phyloP scores from a whole-genome alignment of 73 alveolate genomes.

The Breviolum minutum region DNA sequence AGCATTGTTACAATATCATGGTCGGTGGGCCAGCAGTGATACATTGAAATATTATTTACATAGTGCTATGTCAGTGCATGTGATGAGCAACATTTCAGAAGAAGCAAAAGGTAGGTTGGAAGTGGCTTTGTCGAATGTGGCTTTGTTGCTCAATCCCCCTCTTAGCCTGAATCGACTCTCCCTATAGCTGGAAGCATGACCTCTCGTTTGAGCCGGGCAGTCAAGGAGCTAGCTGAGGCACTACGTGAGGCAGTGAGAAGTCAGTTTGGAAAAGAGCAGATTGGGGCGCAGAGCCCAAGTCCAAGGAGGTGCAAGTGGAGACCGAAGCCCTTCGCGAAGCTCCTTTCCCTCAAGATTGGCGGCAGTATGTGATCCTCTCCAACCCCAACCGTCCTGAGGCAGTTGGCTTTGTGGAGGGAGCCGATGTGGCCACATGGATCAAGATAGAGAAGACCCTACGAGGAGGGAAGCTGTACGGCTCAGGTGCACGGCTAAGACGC shows the following conservation, averaged over 20 bases:
- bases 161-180: neutral
- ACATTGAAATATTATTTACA: neutral
- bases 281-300: too few relatives aligned
- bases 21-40: neutral
- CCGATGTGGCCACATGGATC: neutral
- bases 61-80: neutral
- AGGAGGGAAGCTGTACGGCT: neutral
- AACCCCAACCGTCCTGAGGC: too few relatives aligned
- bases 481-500: neutral
- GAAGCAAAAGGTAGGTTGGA: neutral
- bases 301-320: too few relatives aligned
- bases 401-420: too few relatives aligned
- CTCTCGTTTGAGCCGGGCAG: neutral
- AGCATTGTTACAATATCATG: neutral
- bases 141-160: neutral
- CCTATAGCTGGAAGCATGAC: neutral
- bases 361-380: too few relatives aligned
- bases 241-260: too few relatives aligned
- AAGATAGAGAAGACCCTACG: neutral
- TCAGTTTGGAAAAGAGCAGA: too few relatives aligned
- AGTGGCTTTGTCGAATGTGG: neutral
- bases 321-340: too few relatives aligned
- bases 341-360: too few relatives aligned
- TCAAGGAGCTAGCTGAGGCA: neutral
- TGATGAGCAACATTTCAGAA: neutral